phyloP scores from a whole-genome alignment of 2,329 filamentous ascomycete species.

The Colletotrichum sp. region DNA sequence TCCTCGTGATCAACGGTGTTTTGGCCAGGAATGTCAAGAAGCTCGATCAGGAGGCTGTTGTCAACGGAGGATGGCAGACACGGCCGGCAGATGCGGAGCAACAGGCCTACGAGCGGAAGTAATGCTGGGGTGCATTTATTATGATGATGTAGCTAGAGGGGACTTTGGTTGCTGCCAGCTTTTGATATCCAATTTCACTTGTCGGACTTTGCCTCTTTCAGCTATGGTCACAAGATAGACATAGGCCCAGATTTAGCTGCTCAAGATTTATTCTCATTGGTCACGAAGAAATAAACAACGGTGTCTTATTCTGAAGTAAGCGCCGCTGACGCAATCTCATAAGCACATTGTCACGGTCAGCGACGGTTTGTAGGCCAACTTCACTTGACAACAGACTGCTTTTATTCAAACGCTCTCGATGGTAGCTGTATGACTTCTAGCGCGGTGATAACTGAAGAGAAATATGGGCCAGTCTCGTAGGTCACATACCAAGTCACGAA shows the following conservation, averaged over 20 bases:
- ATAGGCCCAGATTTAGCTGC: neutral
- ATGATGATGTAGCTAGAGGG: neutral
- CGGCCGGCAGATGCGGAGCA: neutral
- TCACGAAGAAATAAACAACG: neutral
- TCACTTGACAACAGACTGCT: neutral
- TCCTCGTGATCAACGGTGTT: neutral
- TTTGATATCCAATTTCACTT: neutral
- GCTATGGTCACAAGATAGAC: neutral
- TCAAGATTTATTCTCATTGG: neutral
- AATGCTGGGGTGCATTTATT: neutral
- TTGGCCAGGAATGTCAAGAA: neutral
- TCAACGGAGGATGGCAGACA: neutral
- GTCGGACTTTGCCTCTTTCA: neutral
- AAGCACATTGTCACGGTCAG: neutral
- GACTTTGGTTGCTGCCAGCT: neutral
- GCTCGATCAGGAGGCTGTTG: neutral
- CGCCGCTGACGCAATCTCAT: neutral
- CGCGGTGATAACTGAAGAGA: neutral
- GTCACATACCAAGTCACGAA: neutral
- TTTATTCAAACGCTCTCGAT: neutral
- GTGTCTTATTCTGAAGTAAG: neutral
- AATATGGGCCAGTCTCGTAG: neutral
- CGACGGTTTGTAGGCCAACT: neutral
- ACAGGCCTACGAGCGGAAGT: neutral
- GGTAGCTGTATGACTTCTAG: rapidly evolving